Percentiles rank a stretch among this genome's conserved stretches.
Evolutionary conservation across 306 rosid genomes (phyloP).

Genomic region (Glycine tomentella): DNA sequence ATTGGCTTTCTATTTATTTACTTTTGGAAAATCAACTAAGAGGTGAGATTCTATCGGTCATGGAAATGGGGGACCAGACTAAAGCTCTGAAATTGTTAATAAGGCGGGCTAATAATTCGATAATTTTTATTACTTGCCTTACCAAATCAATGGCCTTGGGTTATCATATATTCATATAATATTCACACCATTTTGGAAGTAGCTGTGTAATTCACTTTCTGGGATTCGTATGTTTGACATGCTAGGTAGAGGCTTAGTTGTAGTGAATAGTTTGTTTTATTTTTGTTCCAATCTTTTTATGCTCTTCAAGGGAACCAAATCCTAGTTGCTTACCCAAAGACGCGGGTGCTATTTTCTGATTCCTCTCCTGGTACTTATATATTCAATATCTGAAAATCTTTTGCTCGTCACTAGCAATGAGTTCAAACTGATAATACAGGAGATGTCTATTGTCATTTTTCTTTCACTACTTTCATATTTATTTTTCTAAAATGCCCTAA

Average conservation of each 20-base stretch:
- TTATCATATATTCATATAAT: neutral
- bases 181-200: conserved; percentile 9
- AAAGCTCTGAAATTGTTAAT: conserved; percentile 18
- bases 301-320: conserved; percentile 1
- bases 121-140: neutral
- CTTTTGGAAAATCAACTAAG: neutral
- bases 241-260: conserved; percentile 27
- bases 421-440: too few relatives aligned
- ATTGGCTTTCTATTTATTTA: conserved; percentile 27
- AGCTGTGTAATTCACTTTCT: conserved; percentile 3
- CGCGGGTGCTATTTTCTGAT: neutral
- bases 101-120: neutral
- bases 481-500: too few relatives aligned
- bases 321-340: neutral
- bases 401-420: too few relatives aligned
- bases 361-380: neutral
- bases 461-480: too few relatives aligned
- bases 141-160: neutral
- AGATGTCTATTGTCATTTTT: too few relatives aligned
- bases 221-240: conserved; percentile 23
- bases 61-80: conserved; percentile 34
- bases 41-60: conserved; percentile 39
- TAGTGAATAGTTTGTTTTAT: neutral
- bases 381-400: too few relatives aligned
- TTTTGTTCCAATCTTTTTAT: neutral